A percentile compares a stretch with the other conserved stretches of the same genome.
These are phyloP conservation scores for Leucosporidium scottii DNA, from an alignment of 768 basidiomycete genomes.

Conservation along the genomic window DNA sequence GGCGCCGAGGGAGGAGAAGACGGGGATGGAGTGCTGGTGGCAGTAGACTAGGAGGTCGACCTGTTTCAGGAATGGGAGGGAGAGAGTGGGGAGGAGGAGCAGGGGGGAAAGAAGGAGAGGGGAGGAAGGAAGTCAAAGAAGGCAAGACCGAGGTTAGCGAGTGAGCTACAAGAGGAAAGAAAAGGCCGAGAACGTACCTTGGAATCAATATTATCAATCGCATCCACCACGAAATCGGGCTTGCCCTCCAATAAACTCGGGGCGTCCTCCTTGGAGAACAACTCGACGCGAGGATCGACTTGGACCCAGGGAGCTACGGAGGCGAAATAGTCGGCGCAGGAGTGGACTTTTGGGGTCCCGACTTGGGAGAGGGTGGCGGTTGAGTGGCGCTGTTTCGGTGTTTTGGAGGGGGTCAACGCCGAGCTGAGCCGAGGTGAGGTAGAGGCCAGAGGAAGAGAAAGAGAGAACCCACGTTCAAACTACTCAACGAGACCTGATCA, in stretches of 20 bases:
- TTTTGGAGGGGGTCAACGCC: background rate
- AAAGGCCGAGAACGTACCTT: constrained; percentile 48
- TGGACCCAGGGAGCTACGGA: constrained; percentile 75
- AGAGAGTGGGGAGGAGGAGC: too few species aligned
- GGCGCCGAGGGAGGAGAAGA: constrained; percentile 96
- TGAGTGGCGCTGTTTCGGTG: constrained; percentile 57
- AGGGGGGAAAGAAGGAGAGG: too few species aligned
- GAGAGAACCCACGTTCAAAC: constrained; percentile 55
- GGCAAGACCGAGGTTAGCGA: too few species aligned
- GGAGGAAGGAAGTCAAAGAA: background rate
- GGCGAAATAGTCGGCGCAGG: constrained; percentile 56
- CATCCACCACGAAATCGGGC: constrained; percentile 93
- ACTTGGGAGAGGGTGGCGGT: constrained; percentile 83
- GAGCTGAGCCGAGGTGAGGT: too few species aligned
- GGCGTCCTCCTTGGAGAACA: constrained; percentile 76
- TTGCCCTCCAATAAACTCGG: constrained; percentile 58
- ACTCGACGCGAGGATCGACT: constrained; percentile 71
- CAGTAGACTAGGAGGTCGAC: constrained; percentile 89
- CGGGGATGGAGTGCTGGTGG: constrained; percentile 68
- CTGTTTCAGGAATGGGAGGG: constrained; percentile 15
- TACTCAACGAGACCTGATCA: constrained; percentile 91
- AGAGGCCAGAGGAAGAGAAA: background rate
- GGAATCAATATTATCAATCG: constrained; percentile 94
- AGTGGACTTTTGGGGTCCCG: constrained; percentile 84
- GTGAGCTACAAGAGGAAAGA: too few species aligned